These are phyloP conservation scores for Xylaria sp. DNA, from an alignment of 2,329 filamentous ascomycete genomes.

Conservation along the genomic window DNA sequence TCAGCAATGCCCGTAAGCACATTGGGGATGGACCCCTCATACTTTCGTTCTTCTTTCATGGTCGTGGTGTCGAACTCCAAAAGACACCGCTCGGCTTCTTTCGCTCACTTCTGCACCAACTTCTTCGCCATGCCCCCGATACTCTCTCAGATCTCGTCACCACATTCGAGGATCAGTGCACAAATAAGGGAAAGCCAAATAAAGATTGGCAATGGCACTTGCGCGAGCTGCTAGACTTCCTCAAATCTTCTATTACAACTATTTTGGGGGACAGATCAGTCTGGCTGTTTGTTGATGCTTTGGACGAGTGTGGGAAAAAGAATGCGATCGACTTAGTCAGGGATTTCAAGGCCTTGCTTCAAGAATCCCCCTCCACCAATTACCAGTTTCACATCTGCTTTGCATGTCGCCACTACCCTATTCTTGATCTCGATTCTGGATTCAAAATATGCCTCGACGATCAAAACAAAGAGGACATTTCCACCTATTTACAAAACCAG, in stretches of 20 bases:
- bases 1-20: neutral
- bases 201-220: constrained; percentile 2
- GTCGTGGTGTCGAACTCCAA: constrained; percentile 3
- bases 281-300: constrained; percentile 14
- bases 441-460: constrained; percentile 3
- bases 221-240: neutral
- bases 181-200: neutral
- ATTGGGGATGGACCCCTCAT: neutral
- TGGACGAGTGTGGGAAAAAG: constrained; percentile 2
- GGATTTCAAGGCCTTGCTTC: neutral
- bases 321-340: neutral
- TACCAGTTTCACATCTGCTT: constrained; percentile 12
- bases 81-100: constrained; percentile 2
- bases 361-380: neutral
- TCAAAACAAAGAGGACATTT: constrained; percentile 5
- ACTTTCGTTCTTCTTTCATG: constrained; percentile 18
- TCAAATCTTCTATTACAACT: neutral
- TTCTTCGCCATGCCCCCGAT: neutral
- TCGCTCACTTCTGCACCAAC: constrained; percentile 8
- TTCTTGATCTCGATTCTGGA: neutral
- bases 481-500: neutral
- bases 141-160: neutral
- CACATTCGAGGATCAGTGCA: neutral
- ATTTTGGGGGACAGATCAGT: neutral
- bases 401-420: constrained; percentile 11